A percentile compares a stretch with the other conserved stretches of the same genome.
Conservation (phyloP, 306 rosid species). For the Crotalaria pallida region DNA sequence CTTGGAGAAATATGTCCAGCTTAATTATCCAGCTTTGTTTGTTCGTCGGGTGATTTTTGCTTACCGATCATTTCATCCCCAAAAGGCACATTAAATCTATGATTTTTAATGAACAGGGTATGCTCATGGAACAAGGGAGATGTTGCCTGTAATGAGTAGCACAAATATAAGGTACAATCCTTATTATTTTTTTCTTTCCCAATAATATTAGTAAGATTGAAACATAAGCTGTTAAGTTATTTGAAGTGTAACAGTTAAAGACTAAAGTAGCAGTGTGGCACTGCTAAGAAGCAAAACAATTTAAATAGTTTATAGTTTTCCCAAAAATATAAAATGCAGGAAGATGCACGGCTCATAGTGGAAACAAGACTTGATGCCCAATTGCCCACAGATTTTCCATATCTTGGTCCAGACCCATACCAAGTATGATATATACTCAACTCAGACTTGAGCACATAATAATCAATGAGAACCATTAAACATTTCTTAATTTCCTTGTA, state of each 20-base stretch:
- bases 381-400: constrained; percentile 61
- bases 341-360: constrained; percentile 67
- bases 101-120: constrained; percentile 20
- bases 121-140: constrained; percentile 38
- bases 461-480: background rate
- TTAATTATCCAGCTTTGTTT: too few relatives aligned
- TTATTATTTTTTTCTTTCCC: background rate
- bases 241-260: background rate
- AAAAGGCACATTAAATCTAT: background rate
- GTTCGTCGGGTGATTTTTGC: background rate
- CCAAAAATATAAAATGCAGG: too few relatives aligned
- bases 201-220: background rate
- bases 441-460: background rate
- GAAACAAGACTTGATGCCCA: constrained; percentile 54
- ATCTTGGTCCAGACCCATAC: constrained; percentile 72
- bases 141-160: constrained; percentile 42
- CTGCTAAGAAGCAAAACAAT: too few relatives aligned
- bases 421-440: constrained; percentile 38
- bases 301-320: background rate
- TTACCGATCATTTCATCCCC: background rate
- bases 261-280: too few relatives aligned
- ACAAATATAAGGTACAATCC: constrained; percentile 42
- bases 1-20: too few relatives aligned
- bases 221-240: background rate
- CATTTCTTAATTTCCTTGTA: background rate